Percentiles rank a stretch among this genome's conserved stretches.
These are phyloP conservation scores for Leccinum boreale DNA, from an alignment of 768 basidiomycete species.

Conservation along the genomic window DNA sequence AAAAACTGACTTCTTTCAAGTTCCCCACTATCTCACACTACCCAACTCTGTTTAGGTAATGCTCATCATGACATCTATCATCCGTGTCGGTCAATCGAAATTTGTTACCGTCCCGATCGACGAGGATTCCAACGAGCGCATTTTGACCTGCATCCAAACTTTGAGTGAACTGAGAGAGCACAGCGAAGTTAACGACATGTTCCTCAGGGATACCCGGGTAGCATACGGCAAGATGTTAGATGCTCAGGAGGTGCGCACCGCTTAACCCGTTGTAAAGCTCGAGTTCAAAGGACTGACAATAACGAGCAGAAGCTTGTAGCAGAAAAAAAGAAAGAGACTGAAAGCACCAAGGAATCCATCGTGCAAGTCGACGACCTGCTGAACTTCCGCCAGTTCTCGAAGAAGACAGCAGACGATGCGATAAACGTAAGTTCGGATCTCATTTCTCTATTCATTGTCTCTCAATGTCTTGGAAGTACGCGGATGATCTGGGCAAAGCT, in stretches of 20 bases:
- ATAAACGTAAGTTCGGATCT: conserved; percentile 51
- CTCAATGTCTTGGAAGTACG: conserved; percentile 53
- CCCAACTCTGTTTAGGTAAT: conserved; percentile 56
- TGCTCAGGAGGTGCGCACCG: conserved; percentile 74
- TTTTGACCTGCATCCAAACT: conserved; percentile 94
- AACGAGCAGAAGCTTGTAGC: conserved; percentile 72
- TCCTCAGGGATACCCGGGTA: conserved; percentile 82
- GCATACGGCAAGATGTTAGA: conserved; percentile 96
- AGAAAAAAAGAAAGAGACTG: conserved; percentile 89
- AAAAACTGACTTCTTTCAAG: background rate
- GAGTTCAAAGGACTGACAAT: background rate
- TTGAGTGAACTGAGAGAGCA: conserved; percentile 72
- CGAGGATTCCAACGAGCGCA: conserved; percentile 95
- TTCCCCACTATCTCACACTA: background rate
- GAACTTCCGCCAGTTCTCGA: conserved; percentile 91
- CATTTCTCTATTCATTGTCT: background rate
- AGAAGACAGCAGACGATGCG: conserved; percentile 80
- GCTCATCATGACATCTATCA: conserved; percentile 96
- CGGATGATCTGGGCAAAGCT: conserved; percentile 83
- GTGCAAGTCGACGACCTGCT: conserved; percentile 94
- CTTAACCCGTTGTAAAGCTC: background rate
- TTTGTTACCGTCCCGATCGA: conserved; percentile 94
- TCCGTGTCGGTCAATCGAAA: conserved; percentile 96
- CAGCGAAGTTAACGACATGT: conserved; percentile 61
- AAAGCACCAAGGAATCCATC: conserved; percentile 58